Conservation (phyloP, 441 rosid genomes). For the Euphorbia neoarborescens region DNA sequence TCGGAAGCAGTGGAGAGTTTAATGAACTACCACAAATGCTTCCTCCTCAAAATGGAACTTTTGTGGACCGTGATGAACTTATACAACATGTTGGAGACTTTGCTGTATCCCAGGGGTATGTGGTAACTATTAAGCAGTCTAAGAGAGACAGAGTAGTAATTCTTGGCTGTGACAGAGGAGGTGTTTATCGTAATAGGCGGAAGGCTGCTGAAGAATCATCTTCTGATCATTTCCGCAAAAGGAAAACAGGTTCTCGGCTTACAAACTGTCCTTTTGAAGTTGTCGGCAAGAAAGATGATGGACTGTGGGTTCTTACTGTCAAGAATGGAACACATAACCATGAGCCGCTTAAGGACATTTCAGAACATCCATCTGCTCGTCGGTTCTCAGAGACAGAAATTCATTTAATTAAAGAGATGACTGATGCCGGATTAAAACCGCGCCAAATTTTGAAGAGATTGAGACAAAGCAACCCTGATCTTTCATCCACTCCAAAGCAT, state of each 20-base stretch:
- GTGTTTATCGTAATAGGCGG: constrained; percentile 57
- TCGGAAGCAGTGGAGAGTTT: constrained; percentile 26
- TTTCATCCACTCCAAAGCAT: constrained; percentile 58
- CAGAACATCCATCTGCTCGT: constrained; percentile 60
- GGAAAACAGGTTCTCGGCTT: constrained; percentile 49
- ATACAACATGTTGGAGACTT: constrained; percentile 52
- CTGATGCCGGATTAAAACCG: constrained; percentile 62
- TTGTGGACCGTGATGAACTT: constrained; percentile 56
- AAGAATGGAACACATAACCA: constrained; percentile 56
- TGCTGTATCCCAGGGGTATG: constrained; percentile 55
- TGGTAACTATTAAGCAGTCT: constrained; percentile 60
- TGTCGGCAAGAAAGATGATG: constrained; percentile 55
- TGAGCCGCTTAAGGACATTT: constrained; percentile 49
- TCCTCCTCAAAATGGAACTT: constrained; percentile 51
- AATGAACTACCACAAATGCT: constrained; percentile 39
- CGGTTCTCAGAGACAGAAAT: constrained; percentile 55
- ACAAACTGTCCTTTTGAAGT: constrained; percentile 64
- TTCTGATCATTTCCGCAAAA: constrained; percentile 41
- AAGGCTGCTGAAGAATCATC: constrained; percentile 34
- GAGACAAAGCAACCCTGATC: constrained; percentile 55
- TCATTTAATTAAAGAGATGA: constrained; percentile 49
- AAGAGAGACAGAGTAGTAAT: constrained; percentile 55
- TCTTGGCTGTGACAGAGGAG: constrained; percentile 70
- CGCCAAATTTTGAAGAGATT: constrained; percentile 56
- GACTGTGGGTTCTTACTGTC: constrained; percentile 45